Conservation (phyloP, 768 basidiomycete genomes). For the Phaffia tasmanica region DNA sequence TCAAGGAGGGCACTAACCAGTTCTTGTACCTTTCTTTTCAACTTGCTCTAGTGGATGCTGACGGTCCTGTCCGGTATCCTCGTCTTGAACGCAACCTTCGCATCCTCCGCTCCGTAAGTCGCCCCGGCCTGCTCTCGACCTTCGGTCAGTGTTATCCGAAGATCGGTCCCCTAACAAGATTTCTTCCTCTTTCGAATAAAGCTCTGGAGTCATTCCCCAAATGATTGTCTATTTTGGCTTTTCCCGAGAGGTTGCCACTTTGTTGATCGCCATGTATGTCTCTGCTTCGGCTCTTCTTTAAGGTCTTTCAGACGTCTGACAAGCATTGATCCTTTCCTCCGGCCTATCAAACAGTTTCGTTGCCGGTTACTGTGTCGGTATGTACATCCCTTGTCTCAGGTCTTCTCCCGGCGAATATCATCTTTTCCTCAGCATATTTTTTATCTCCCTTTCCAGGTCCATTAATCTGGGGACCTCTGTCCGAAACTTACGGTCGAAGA, state of each 20-base stretch:
- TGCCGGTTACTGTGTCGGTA: conserved; percentile 31
- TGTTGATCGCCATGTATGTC: conserved; percentile 30
- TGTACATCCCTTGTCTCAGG: background rate
- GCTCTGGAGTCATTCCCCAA: conserved; percentile 18
- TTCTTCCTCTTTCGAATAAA: background rate
- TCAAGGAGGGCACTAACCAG: background rate
- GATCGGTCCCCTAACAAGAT: background rate
- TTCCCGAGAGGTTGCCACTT: conserved; percentile 30
- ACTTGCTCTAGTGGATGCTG: conserved; percentile 26
- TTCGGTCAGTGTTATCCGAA: background rate
- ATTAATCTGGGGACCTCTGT: conserved; percentile 14
- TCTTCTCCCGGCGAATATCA: background rate
- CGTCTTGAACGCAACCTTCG: conserved; percentile 34
- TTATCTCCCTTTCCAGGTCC: background rate
- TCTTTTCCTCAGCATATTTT: background rate
- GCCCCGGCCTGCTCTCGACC: conserved; percentile 8
- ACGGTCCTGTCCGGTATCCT: conserved; percentile 30
- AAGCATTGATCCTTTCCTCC: no score
- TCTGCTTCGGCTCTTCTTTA: background rate
- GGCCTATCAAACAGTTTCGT: conserved; percentile 15
- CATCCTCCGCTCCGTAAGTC: conserved; percentile 30
- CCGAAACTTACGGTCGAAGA: conserved; percentile 13
- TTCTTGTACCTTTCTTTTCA: background rate
- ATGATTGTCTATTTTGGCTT: conserved; percentile 30
- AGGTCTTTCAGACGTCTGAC: background rate